Evolutionary conservation across 140 eudicot species (phyloP).

Genomic region (Senecio squalidus): DNA sequence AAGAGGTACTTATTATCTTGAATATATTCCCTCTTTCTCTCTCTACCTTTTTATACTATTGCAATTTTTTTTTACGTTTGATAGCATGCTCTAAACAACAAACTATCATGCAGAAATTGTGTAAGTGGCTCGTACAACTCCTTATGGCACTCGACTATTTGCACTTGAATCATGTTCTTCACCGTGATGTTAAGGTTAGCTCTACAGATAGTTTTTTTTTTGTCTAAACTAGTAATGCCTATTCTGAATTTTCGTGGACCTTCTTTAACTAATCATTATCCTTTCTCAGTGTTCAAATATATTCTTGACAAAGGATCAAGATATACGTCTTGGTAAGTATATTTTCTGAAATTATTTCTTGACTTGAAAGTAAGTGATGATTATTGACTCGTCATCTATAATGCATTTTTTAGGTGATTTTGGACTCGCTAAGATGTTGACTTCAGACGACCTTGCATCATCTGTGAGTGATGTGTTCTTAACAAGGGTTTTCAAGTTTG

Average conservation of each 20-base stretch:
- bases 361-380: constrained; percentile 11
- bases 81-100: constrained; percentile 10
- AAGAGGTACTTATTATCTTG: constrained; percentile 59
- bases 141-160: constrained; percentile 92
- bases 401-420: constrained; percentile 73
- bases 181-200: constrained; percentile 97
- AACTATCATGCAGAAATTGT: constrained; percentile 57
- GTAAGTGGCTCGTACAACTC: constrained; percentile 96
- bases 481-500: constrained; percentile 1
- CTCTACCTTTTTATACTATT: not conserved
- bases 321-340: constrained; percentile 89
- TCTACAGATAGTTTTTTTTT: constrained; percentile 6
- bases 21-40: not conserved
- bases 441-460: constrained; percentile 95
- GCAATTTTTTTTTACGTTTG: constrained; percentile 1
- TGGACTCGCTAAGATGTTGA: constrained; percentile 94
- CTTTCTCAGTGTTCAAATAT: constrained; percentile 89
- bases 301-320: constrained; percentile 88
- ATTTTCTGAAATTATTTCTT: not conserved
- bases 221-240: not conserved
- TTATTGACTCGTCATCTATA: not conserved
- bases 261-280: constrained; percentile 13
- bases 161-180: constrained; percentile 90
- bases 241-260: constrained; percentile 3
- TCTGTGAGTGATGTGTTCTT: constrained; percentile 57